Conservation (phyloP, 805 yeast species). For the Metschnikowia reukaufii region DNA sequence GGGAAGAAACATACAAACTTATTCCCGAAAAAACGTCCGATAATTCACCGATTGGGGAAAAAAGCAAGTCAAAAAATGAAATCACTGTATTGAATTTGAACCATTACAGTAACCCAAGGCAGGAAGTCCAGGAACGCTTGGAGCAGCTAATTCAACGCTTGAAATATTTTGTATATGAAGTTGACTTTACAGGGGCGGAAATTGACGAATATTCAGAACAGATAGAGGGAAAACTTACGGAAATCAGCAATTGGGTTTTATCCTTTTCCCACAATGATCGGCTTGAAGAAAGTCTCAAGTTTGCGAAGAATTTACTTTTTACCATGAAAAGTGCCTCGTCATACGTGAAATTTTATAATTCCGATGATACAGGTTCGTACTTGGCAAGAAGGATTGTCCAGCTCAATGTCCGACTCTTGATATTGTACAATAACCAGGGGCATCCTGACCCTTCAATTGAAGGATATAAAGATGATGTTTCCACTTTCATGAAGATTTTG, state of each 20-base stretch:
- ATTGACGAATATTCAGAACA: background rate
- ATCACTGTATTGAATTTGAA: background rate
- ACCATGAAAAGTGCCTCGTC: background rate
- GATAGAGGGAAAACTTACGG: background rate
- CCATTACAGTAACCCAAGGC: background rate
- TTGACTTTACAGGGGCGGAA: background rate
- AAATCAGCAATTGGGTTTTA: background rate
- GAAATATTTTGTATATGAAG: background rate
- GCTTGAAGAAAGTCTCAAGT: background rate
- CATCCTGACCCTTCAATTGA: background rate
- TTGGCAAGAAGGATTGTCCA: background rate
- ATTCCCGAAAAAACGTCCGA: background rate
- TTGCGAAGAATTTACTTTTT: background rate
- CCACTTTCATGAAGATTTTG: background rate
- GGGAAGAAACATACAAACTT: too few species aligned
- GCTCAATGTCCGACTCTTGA: slow-evolving; percentile 3
- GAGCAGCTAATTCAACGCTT: background rate
- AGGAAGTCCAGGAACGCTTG: background rate
- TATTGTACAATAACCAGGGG: background rate
- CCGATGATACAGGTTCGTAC: background rate
- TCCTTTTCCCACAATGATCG: background rate
- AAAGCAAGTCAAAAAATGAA: background rate
- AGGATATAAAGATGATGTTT: background rate
- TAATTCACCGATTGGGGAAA: background rate
- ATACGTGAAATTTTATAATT: background rate